phyloP scores from a whole-genome alignment of 2,329 filamentous ascomycete genomes.

The Thielaviopsis cerberus region DNA sequence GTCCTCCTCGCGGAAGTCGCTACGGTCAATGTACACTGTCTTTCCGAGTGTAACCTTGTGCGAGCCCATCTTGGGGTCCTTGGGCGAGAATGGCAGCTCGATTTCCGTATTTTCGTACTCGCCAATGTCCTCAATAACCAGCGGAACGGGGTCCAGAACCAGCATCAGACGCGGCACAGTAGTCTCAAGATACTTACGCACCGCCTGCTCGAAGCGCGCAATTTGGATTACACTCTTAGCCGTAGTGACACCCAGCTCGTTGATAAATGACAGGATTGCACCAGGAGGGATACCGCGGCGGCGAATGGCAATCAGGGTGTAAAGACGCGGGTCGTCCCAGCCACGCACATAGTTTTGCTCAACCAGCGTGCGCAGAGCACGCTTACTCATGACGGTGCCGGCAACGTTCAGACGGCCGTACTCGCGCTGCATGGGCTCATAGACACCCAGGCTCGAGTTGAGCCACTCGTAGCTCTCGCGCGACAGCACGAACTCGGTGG shows the following conservation, averaged over 20 bases:
- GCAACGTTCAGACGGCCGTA: conserved; percentile 49
- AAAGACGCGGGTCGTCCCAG: conserved; percentile 84
- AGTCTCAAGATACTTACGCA: conserved; percentile 71
- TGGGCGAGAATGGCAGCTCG: conserved; percentile 64
- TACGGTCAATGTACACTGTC: conserved; percentile 68
- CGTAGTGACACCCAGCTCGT: conserved; percentile 80
- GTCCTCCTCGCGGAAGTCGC: conserved; percentile 60
- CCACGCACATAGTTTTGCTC: conserved; percentile 58
- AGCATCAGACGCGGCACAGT: conserved; percentile 81
- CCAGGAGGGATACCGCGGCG: conserved; percentile 74
- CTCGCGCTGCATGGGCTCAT: conserved; percentile 87
- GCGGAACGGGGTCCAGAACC: conserved; percentile 65
- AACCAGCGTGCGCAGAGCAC: conserved; percentile 65
- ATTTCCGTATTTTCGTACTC: conserved; percentile 44
- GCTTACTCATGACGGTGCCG: conserved; percentile 74
- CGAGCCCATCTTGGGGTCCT: conserved; percentile 49
- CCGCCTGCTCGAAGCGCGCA: conserved; percentile 63
- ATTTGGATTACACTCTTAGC: conserved; percentile 63
- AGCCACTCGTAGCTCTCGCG: conserved; percentile 82
- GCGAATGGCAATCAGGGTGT: conserved; percentile 68
- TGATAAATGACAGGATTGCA: conserved; percentile 75
- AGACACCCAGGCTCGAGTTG: conserved; percentile 62
- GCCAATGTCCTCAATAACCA: conserved; percentile 62
- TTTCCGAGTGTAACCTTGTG: conserved; percentile 48
- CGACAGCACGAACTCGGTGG: conserved; percentile 74